Percentiles rank a stretch among this genome's conserved stretches.
Evolutionary conservation across 805 yeast genomes (phyloP).

Genomic region (Limtongia smithiae): DNA sequence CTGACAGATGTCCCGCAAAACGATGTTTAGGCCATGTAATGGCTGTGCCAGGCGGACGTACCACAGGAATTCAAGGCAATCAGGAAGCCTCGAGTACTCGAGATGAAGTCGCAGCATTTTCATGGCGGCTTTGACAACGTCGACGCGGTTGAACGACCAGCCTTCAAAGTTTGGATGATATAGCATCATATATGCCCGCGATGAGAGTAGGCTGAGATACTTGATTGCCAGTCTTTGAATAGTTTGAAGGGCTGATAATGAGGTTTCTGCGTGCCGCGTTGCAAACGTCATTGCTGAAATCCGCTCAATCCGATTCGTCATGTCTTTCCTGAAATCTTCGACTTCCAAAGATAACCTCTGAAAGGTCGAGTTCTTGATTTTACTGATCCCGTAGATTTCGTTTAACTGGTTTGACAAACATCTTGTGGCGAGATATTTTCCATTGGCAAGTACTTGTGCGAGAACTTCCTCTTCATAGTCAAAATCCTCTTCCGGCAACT

Average conservation of each 20-base stretch:
- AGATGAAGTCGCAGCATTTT: conserved; percentile 9
- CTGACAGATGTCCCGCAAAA: conserved; percentile 12
- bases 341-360: conserved; percentile 5
- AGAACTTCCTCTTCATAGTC: conserved; percentile 15
- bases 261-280: conserved; percentile 8
- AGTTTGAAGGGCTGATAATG: background rate
- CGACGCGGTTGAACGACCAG: conserved; percentile 2
- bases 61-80: conserved; percentile 4
- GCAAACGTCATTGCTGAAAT: conserved; percentile 5
- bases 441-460: conserved; percentile 11
- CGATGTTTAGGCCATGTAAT: conserved; percentile 10
- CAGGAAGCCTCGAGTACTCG: conserved; percentile 1
- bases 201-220: conserved; percentile 3
- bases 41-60: conserved; percentile 10
- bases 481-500: conserved; percentile 10
- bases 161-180: conserved; percentile 7
- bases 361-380: conserved; percentile 1
- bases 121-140: conserved; percentile 7
- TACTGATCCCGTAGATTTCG: conserved; percentile 16
- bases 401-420: conserved; percentile 7
- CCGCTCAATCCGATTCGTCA: background rate
- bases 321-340: background rate
- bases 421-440: conserved; percentile 6
- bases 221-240: background rate
- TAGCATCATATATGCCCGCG: conserved; percentile 6